phyloP scores from a whole-genome alignment of 2,329 filamentous ascomycete species.

The Claviceps sp. region DNA sequence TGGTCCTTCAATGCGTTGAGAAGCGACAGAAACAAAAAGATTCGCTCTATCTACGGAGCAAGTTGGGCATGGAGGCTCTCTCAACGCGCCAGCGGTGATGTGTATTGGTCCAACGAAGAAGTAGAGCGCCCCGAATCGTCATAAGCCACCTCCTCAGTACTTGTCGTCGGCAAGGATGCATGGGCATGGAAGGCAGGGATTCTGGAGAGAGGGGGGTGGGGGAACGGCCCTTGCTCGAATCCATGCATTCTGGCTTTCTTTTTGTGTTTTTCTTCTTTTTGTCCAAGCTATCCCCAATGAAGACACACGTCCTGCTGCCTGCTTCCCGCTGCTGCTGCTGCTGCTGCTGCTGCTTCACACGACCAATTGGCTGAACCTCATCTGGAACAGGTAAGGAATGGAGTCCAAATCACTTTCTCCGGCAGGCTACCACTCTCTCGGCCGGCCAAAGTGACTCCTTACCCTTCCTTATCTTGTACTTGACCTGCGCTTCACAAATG shows the following conservation, averaged over 20 bases:
- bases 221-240: neutral
- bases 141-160: conserved; percentile 5
- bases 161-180: conserved; percentile 6
- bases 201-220: neutral
- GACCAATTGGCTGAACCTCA: neutral
- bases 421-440: conserved; percentile 5
- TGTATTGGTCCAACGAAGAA: conserved; percentile 4
- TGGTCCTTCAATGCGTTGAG: conserved; percentile 1
- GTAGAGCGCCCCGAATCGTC: conserved; percentile 6
- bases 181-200: neutral
- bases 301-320: neutral
- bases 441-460: conserved; percentile 1
- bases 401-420: conserved; percentile 1
- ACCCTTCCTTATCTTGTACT: neutral
- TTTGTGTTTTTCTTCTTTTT: neutral
- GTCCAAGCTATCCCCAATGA: neutral
- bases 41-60: neutral
- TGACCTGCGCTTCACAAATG: neutral
- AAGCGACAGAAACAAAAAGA: neutral
- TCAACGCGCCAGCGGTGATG: neutral
- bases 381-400: neutral
- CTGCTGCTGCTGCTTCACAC: neutral
- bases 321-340: no score
- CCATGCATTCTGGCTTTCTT: neutral
- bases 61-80: no score